phyloP scores from a whole-genome alignment of 1,284 basidiomycete species.

The Cryptococcus neoformans region DNA sequence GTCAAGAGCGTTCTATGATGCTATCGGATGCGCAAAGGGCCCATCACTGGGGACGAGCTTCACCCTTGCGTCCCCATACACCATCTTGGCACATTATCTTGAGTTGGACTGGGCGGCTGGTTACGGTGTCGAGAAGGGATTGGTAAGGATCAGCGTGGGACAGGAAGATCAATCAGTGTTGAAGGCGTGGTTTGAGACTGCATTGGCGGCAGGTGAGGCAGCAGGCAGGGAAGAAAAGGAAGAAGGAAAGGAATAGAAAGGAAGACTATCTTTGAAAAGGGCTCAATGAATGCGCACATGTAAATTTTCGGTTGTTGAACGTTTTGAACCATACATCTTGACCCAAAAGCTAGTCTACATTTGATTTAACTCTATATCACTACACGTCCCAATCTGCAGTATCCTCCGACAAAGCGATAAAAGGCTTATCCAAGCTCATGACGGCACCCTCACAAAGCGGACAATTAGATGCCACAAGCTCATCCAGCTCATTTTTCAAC shows the following conservation, averaged over 20 bases:
- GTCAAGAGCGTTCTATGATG: conserved; percentile 82
- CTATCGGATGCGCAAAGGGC: conserved; percentile 79
- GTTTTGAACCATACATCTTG: not conserved
- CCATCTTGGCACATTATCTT: conserved; percentile 85
- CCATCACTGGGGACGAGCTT: conserved; percentile 96
- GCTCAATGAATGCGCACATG: conserved; percentile 64
- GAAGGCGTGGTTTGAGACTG: conserved; percentile 61
- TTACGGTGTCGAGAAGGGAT: conserved; percentile 77
- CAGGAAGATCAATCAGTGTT: conserved; percentile 72
- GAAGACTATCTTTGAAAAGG: conserved; percentile 78
- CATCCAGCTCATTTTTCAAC: conserved; percentile 73
- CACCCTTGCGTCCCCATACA: conserved; percentile 89
- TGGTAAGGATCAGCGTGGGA: conserved; percentile 89
- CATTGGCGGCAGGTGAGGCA: conserved; percentile 58
- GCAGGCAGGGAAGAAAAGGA: conserved; percentile 8
- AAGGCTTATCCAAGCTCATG: conserved; percentile 77
- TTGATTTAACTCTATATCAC: too few species aligned
- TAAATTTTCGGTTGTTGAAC: conserved; percentile 47
- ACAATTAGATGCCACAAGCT: conserved; percentile 78
- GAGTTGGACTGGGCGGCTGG: conserved; percentile 90
- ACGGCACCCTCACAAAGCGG: conserved; percentile 85
- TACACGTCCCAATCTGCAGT: conserved; percentile 67
- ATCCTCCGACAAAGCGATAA: conserved; percentile 73
- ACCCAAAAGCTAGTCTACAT: not conserved
- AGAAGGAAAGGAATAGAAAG: conserved; percentile 47